Conservation (phyloP, 345 rosid genomes). For the Capsella bursapastoris region DNA sequence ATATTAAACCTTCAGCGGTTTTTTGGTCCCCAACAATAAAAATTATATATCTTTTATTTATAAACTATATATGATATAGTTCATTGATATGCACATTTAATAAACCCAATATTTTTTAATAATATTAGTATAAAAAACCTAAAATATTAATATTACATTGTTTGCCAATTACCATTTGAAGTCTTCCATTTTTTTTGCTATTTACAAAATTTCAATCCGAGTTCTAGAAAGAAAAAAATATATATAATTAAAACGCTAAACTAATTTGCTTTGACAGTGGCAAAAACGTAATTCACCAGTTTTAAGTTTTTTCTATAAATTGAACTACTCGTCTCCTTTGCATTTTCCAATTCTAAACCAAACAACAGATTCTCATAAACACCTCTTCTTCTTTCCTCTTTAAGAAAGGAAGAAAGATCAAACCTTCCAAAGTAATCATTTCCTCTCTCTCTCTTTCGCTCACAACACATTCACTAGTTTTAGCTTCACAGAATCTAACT, state of each 20-base stretch:
- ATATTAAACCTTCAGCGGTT: constrained; percentile 32
- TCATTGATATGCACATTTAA: neutral
- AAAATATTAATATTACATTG: neutral
- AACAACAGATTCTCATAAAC: constrained; percentile 48
- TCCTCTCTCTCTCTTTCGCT: neutral
- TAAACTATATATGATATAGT: constrained; percentile 1
- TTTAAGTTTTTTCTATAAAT: constrained; percentile 58
- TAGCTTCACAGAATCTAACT: neutral
- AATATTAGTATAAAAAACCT: neutral
- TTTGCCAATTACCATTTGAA: too few relatives aligned
- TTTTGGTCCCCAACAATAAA: constrained; percentile 48
- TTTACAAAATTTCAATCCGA: neutral
- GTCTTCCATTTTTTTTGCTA: too few relatives aligned
- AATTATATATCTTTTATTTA: neutral
- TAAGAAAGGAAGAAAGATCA: constrained; percentile 25
- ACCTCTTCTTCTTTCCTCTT: constrained; percentile 22
- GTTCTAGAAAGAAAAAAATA: neutral
- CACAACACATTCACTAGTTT: constrained; percentile 28
- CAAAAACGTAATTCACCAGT: constrained; percentile 35
- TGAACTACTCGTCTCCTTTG: constrained; percentile 37
- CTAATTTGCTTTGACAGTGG: constrained; percentile 43
- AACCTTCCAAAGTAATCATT: constrained; percentile 49
- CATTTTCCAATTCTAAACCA: constrained; percentile 47
- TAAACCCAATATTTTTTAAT: neutral
- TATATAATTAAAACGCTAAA: neutral